Evolutionary conservation across 116 monocot genomes (phyloP).

Genomic region (Posidonia oceanica): DNA sequence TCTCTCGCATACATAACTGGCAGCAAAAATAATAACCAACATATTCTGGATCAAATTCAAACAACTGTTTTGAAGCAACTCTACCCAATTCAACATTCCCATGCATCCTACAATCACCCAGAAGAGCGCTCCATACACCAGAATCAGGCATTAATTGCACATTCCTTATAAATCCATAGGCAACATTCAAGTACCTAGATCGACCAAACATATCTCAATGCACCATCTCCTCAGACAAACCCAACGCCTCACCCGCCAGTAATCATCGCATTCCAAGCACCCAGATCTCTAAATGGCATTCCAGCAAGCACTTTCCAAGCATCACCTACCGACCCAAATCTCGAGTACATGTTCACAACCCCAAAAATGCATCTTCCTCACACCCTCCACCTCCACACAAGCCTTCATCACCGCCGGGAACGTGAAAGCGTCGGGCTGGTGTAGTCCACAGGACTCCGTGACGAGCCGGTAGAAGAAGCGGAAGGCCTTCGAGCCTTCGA

Average conservation of each 20-base stretch:
- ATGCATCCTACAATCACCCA: constrained; percentile 33
- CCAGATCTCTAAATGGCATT: constrained; percentile 47
- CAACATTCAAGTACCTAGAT: constrained; percentile 24
- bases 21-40: constrained; percentile 39
- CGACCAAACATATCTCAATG: constrained; percentile 38
- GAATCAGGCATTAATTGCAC: constrained; percentile 33
- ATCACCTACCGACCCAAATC: constrained; percentile 17
- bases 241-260: constrained; percentile 28
- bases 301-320: constrained; percentile 48
- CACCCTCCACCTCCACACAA: constrained; percentile 6
- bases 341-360: constrained; percentile 32
- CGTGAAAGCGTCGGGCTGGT: constrained; percentile 53
- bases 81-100: constrained; percentile 32
- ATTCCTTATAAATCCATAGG: constrained; percentile 29
- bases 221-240: constrained; percentile 46
- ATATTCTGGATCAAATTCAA: constrained; percentile 34
- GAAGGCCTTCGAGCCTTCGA: constrained; percentile 9
- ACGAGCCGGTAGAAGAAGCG: constrained; percentile 28
- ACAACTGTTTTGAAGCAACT: constrained; percentile 20
- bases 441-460: constrained; percentile 1
- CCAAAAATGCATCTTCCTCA: constrained; percentile 30
- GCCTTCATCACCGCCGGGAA: constrained; percentile 56
- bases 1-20: constrained; percentile 39
- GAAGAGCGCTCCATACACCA: constrained; percentile 40
- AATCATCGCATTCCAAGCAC: constrained; percentile 69